Percentiles rank a stretch among this genome's conserved stretches.
Conservation (phyloP, 805 yeast genomes). For the Pichia cephalocereana region DNA sequence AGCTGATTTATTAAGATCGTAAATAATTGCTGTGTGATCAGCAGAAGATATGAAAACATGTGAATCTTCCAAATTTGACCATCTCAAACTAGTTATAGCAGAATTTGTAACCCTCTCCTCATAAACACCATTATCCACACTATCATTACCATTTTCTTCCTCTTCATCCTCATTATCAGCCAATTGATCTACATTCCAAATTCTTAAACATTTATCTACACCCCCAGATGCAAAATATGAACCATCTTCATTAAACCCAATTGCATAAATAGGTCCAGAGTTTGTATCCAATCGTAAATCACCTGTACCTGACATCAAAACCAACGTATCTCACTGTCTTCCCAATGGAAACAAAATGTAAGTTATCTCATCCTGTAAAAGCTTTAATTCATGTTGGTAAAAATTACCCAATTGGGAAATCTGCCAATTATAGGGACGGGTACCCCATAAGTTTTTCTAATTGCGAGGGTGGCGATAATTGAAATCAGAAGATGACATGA, state of each 20-base stretch:
- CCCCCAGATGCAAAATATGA: conserved; percentile 53
- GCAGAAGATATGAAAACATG: conserved; percentile 46
- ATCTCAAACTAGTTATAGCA: conserved; percentile 51
- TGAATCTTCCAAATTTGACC: conserved; percentile 39
- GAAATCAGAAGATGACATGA: background rate
- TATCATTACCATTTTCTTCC: background rate
- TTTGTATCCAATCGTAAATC: conserved; percentile 37
- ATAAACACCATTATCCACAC: background rate
- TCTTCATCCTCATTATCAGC: background rate
- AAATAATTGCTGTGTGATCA: conserved; percentile 49
- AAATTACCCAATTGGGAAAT: background rate
- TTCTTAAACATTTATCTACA: conserved; percentile 30
- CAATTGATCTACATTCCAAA: conserved; percentile 6
- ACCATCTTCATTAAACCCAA: conserved; percentile 45
- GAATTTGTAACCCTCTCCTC: conserved; percentile 24
- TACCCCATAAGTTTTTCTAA: background rate
- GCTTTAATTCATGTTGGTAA: background rate
- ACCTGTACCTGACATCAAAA: background rate
- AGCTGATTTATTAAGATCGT: conserved; percentile 53
- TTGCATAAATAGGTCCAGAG: conserved; percentile 42
- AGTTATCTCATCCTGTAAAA: background rate
- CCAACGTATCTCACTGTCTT: background rate
- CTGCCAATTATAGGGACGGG: background rate
- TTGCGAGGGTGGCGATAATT: background rate
- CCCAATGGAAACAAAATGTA: background rate